A percentile compares a stretch with the other conserved stretches of the same genome.
phyloP scores from a whole-genome alignment of 768 basidiomycete species.

The Tulasnella sp. region DNA sequence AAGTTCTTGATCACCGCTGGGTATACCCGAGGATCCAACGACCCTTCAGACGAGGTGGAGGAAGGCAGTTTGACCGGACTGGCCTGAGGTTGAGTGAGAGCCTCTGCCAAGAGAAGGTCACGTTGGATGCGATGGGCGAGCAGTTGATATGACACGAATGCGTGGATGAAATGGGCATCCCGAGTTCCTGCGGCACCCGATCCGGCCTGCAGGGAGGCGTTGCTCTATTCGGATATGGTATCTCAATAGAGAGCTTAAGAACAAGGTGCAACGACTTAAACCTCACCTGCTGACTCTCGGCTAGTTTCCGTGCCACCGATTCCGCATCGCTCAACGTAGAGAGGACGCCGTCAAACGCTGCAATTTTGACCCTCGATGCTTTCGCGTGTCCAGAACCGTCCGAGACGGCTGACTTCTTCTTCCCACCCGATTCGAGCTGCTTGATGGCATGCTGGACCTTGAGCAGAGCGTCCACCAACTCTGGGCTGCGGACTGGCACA shows the following conservation, averaged over 20 bases:
- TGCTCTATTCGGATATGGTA: conserved; percentile 36
- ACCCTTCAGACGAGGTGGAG: background rate
- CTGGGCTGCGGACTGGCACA: conserved; percentile 81
- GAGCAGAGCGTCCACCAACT: conserved; percentile 79
- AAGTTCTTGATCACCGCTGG: conserved; percentile 80
- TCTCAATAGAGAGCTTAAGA: background rate
- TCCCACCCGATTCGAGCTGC: conserved; percentile 40
- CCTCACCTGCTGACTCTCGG: conserved; percentile 75
- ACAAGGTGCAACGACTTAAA: background rate
- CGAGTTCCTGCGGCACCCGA: conserved; percentile 40
- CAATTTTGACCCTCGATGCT: conserved; percentile 65
- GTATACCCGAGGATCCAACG: conserved; percentile 60
- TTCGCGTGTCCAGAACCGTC: conserved; percentile 29
- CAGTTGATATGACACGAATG: conserved; percentile 81
- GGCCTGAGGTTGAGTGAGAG: conserved; percentile 42
- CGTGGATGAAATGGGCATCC: conserved; percentile 77
- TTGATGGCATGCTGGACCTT: conserved; percentile 73
- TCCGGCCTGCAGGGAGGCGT: conserved; percentile 31
- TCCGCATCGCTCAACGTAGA: conserved; percentile 85
- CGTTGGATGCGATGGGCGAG: conserved; percentile 81
- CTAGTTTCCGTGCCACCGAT: conserved; percentile 66
- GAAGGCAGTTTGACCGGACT: background rate
- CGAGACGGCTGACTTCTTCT: conserved; percentile 24
- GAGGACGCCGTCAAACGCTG: conserved; percentile 80
- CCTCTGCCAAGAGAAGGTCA: conserved; percentile 70